A percentile compares a stretch with the other conserved stretches of the same genome.
Evolutionary conservation across 345 rosid genomes (phyloP).

Genomic region (Euphorbia pulcherrima): DNA sequence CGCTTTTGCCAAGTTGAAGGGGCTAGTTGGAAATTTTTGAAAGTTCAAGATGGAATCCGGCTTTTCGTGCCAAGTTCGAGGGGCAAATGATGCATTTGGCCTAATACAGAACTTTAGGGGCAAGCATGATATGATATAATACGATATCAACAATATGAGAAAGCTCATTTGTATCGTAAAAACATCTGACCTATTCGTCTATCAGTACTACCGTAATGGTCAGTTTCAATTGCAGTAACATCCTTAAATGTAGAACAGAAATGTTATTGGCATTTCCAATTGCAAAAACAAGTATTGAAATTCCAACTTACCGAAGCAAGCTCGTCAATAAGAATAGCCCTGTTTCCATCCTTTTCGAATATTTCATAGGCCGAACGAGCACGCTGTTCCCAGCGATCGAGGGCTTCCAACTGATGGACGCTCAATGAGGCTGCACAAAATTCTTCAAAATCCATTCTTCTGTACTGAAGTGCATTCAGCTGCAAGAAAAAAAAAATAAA

Average conservation of each 20-base stretch:
- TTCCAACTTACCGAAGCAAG: conserved; percentile 73
- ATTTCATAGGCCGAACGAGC: conserved; percentile 79
- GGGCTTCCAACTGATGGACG: conserved; percentile 89
- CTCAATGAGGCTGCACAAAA: conserved; percentile 92
- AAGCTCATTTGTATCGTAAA: background rate
- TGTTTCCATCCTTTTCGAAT: conserved; percentile 87
- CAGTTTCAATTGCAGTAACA: background rate
- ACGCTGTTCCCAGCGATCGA: conserved; percentile 81
- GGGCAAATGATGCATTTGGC: no score
- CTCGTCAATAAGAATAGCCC: conserved; percentile 81
- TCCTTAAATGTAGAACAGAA: background rate
- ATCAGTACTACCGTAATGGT: background rate
- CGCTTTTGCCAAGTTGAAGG: no score
- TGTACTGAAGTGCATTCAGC: conserved; percentile 80
- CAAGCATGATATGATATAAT: background rate
- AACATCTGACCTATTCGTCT: background rate
- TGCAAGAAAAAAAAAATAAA: conserved; percentile 34
- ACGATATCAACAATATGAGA: background rate
- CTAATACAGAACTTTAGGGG: no score
- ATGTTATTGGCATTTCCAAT: background rate
- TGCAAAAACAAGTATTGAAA: background rate
- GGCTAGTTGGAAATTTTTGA: no score
- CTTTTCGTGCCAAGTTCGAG: no score
- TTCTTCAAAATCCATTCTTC: conserved; percentile 91
- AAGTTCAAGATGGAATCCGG: no score